Conservation (phyloP, 1,284 basidiomycete species). For the Microbotryum scabiosae region DNA sequence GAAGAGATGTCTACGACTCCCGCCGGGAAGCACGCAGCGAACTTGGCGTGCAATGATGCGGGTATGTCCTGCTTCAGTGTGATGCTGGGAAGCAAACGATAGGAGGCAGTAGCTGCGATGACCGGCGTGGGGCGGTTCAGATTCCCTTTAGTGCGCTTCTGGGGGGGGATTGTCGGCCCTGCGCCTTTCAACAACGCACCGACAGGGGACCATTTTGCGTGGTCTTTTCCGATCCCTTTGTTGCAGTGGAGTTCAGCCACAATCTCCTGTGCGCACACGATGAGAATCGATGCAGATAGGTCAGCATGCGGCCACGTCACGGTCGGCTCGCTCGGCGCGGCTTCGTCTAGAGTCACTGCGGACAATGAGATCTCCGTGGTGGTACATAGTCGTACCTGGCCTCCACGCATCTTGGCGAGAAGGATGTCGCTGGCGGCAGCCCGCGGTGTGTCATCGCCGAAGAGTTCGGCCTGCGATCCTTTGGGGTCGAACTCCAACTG, state of each 20-base stretch:
- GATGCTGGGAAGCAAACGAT: constrained; percentile 83
- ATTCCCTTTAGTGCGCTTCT: neutral
- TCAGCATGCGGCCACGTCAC: neutral
- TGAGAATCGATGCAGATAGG: neutral
- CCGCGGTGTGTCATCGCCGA: constrained; percentile 49
- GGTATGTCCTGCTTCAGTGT: constrained; percentile 62
- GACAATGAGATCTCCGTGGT: no score
- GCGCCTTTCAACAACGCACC: constrained; percentile 49
- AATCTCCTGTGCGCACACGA: constrained; percentile 50
- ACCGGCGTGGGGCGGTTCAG: neutral
- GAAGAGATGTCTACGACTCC: constrained; percentile 74
- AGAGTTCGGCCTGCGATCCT: constrained; percentile 63
- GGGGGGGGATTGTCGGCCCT: no score
- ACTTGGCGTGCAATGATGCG: constrained; percentile 58
- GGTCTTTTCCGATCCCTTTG: constrained; percentile 91
- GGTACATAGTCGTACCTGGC: constrained; percentile 44
- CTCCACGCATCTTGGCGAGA: constrained; percentile 86
- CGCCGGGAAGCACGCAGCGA: constrained; percentile 76
- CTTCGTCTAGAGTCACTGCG: neutral
- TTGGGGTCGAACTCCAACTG: constrained; percentile 75
- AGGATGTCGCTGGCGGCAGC: constrained; percentile 79
- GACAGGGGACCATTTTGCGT: constrained; percentile 97
- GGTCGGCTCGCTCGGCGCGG: neutral
- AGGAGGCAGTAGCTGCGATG: constrained; percentile 75
- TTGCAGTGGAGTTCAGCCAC: constrained; percentile 84